Conservation (phyloP, 805 yeast species). For the Suhomyces xylopsoci region DNA sequence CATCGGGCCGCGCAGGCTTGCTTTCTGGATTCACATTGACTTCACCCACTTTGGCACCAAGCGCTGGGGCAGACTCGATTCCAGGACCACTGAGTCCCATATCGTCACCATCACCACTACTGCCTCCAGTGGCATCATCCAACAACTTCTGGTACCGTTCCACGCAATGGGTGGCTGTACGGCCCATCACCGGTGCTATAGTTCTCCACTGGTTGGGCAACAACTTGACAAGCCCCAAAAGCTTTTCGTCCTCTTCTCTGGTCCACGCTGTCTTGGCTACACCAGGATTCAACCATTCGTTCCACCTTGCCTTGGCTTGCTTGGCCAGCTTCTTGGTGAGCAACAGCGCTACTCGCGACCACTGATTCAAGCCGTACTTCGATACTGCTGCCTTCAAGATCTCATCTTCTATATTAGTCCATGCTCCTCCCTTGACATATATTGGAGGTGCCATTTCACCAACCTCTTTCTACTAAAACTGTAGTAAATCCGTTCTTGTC, state of each 20-base stretch:
- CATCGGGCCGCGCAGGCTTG: conserved; percentile 78
- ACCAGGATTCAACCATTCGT: conserved; percentile 77
- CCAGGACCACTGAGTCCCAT: conserved; percentile 51
- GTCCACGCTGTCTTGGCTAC: conserved; percentile 68
- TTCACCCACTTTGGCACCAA: conserved; percentile 49
- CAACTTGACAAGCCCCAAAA: conserved; percentile 61
- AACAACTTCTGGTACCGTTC: conserved; percentile 77
- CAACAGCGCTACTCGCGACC: conserved; percentile 90
- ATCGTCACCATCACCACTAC: conserved; percentile 24
- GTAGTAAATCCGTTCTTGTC: too few relatives aligned
- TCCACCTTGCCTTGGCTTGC: conserved; percentile 93
- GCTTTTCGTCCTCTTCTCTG: conserved; percentile 68
- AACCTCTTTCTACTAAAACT: not conserved
- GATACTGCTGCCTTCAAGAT: conserved; percentile 86
- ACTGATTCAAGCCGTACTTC: conserved; percentile 90
- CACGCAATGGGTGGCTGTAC: conserved; percentile 84
- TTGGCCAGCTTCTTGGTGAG: conserved; percentile 81
- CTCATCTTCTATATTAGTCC: conserved; percentile 87
- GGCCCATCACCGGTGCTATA: conserved; percentile 73
- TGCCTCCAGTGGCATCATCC: conserved; percentile 40
- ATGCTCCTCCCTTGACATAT: conserved; percentile 82
- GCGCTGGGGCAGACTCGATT: conserved; percentile 46
- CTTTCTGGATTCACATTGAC: conserved; percentile 73
- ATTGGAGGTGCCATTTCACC: conserved; percentile 43
- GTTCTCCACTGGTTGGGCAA: conserved; percentile 95